A percentile compares a stretch with the other conserved stretches of the same genome.
phyloP scores from a whole-genome alignment of 345 rosid genomes.

The Barbarea vulgaris region DNA sequence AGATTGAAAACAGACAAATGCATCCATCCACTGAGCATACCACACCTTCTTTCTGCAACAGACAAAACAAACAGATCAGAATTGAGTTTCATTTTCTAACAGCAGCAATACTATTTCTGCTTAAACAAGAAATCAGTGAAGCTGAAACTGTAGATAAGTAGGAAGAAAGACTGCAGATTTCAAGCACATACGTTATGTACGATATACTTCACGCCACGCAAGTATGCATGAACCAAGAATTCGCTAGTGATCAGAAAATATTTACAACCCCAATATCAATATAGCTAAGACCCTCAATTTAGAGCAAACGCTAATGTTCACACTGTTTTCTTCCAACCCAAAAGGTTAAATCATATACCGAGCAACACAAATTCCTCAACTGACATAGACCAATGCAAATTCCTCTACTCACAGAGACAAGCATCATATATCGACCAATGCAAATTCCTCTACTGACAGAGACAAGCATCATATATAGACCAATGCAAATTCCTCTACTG shows the following conservation, averaged over 20 bases:
- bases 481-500: neutral
- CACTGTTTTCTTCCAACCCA: neutral
- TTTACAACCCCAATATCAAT: neutral
- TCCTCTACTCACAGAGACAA: neutral
- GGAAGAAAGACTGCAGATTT: neutral
- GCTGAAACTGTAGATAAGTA: neutral
- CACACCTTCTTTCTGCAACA: constrained; percentile 20
- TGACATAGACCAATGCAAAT: neutral
- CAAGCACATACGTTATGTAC: constrained; percentile 2
- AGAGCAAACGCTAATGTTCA: neutral
- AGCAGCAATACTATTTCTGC: neutral
- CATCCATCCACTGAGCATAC: constrained; percentile 11
- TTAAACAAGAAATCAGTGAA: neutral
- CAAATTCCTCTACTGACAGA: neutral
- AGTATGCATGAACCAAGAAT: neutral
- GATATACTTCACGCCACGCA: neutral
- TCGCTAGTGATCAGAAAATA: neutral
- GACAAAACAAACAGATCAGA: constrained; percentile 5
- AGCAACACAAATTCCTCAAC: neutral
- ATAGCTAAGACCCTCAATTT: neutral
- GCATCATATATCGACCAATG: neutral
- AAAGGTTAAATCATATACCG: neutral
- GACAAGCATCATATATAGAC: neutral
- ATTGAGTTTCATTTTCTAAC: neutral
- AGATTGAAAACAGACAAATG: neutral